Percentiles rank a stretch among this genome's conserved stretches.
phyloP scores from a whole-genome alignment of 495 filamentous ascomycete genomes.

The Astrothelium subdiscretum region DNA sequence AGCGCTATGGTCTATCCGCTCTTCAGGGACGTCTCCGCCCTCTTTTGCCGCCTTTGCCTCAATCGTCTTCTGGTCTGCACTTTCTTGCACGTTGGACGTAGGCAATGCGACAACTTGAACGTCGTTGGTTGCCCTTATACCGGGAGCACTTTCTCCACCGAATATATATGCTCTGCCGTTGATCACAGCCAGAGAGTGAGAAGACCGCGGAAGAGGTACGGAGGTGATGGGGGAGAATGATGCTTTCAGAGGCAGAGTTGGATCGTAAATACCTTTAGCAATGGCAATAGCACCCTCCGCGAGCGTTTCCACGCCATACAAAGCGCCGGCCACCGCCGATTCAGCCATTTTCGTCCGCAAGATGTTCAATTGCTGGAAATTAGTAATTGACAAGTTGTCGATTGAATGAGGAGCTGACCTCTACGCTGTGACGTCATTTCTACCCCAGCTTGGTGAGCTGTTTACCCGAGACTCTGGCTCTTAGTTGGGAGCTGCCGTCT shows the following conservation, averaged over 20 bases:
- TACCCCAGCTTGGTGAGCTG: background rate
- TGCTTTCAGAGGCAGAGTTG: conserved; percentile 39
- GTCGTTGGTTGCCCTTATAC: conserved; percentile 46
- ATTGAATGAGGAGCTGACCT: background rate
- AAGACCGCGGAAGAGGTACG: conserved; percentile 50
- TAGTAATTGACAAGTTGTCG: background rate
- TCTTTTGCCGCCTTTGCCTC: conserved; percentile 20
- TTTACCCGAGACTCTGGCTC: background rate
- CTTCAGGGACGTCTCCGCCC: conserved; percentile 34
- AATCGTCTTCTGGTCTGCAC: conserved; percentile 43
- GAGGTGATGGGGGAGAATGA: conserved; percentile 46
- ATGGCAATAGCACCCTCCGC: conserved; percentile 25
- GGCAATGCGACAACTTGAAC: conserved; percentile 57
- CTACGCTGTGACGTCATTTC: background rate
- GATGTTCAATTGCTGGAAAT: background rate
- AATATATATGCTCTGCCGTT: conserved; percentile 58
- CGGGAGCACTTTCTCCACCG: conserved; percentile 45
- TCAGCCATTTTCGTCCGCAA: conserved; percentile 14
- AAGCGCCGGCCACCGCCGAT: conserved; percentile 24
- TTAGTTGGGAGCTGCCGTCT: background rate
- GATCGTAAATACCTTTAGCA: conserved; percentile 30
- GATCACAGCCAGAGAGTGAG: conserved; percentile 57
- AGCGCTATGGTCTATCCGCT: conserved; percentile 47
- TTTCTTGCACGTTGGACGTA: conserved; percentile 29
- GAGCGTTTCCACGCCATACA: conserved; percentile 26